A percentile compares a stretch with the other conserved stretches of the same genome.
phyloP scores from a whole-genome alignment of 148 eudicot genomes.

The Arbutus unedo region DNA sequence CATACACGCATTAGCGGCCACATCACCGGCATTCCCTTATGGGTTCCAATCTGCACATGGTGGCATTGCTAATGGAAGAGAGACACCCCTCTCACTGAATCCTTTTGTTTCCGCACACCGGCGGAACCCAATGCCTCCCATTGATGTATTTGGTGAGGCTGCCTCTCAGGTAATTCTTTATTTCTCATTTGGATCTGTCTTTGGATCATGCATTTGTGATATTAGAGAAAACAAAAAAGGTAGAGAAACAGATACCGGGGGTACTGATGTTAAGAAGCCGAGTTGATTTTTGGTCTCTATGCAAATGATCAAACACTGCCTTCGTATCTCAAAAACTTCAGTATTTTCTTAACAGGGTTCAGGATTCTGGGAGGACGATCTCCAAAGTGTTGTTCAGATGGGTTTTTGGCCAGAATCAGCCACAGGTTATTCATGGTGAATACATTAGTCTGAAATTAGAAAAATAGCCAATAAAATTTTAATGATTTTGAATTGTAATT shows the following conservation, averaged over 20 bases:
- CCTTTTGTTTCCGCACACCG: slow-evolving; percentile 22
- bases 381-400: slow-evolving; percentile 75
- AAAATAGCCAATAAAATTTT: not conserved
- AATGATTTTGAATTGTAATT: not conserved
- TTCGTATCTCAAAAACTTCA: not conserved
- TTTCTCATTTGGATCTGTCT: not conserved
- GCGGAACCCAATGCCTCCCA: slow-evolving; percentile 33
- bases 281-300: not conserved
- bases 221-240: too few relatives aligned
- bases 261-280: too few relatives aligned
- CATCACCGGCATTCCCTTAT: slow-evolving; percentile 35
- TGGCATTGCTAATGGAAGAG: slow-evolving; percentile 37
- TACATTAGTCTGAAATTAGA: not conserved
- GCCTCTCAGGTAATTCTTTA: slow-evolving; percentile 46
- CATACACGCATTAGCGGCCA: slow-evolving; percentile 46
- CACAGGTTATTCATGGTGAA: slow-evolving; percentile 52
- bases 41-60: slow-evolving; percentile 39
- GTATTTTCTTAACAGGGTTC: slow-evolving; percentile 37
- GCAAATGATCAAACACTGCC: not conserved
- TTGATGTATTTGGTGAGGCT: slow-evolving; percentile 45
- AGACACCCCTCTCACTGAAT: slow-evolving; percentile 31
- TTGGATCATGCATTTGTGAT: too few relatives aligned
- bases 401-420: slow-evolving; percentile 41
- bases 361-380: slow-evolving; percentile 71
- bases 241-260: too few relatives aligned